phyloP scores from a whole-genome alignment of 2,329 filamentous ascomycete species.

The Paecilomyces variotii region DNA sequence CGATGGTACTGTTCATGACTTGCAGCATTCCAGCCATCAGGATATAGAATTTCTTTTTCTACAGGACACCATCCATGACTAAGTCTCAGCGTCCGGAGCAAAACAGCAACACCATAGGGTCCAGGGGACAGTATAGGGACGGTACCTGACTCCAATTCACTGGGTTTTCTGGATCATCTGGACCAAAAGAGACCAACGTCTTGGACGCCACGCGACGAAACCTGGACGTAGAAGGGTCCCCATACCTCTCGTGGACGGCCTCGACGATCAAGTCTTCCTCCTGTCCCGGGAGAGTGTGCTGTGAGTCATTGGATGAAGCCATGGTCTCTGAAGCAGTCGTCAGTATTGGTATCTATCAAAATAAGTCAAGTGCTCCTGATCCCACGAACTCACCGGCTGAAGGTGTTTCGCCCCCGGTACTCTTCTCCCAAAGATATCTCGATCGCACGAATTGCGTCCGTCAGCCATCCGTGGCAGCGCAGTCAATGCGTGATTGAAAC shows the following conservation, averaged over 20 bases:
- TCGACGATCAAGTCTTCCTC: constrained; percentile 11
- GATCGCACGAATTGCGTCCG: neutral
- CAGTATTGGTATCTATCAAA: neutral
- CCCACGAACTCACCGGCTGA: neutral
- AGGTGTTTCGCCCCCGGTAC: neutral
- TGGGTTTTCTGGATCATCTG: constrained; percentile 26
- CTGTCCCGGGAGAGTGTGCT: constrained; percentile 2
- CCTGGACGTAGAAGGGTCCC: constrained; percentile 16
- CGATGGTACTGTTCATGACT: constrained; percentile 35
- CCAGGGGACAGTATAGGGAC: neutral
- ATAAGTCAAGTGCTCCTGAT: neutral
- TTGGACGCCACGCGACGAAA: constrained; percentile 29
- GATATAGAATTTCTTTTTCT: constrained; percentile 28
- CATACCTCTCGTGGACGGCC: constrained; percentile 18
- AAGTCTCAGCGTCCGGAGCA: neutral
- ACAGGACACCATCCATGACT: neutral
- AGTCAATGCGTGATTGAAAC: neutral
- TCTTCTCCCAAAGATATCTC: neutral
- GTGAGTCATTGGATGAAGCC: neutral
- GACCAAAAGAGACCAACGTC: constrained; percentile 26
- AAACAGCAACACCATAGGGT: neutral
- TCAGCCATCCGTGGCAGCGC: neutral
- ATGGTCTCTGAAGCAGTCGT: neutral
- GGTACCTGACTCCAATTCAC: constrained; percentile 26
- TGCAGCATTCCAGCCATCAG: constrained; percentile 28